Evolutionary conservation across 2,329 filamentous ascomycete species (phyloP), one percentile per base, ranked within the genome.

Genomic region (Aspergillus cejpii): DNA sequence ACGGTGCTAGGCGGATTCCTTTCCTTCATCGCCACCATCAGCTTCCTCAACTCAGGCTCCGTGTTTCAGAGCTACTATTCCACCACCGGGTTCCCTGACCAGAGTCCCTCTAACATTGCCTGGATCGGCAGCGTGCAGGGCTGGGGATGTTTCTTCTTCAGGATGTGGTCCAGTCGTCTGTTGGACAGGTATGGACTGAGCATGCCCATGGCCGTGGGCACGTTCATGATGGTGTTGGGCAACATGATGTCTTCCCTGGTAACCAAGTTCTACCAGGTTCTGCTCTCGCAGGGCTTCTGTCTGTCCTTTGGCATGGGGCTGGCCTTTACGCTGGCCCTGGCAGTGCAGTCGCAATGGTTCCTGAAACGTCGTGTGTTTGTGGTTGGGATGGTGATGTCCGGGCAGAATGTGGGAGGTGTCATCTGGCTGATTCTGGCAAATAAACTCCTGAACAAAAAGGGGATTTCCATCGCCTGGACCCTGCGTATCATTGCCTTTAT

Each of bases 361-460:
- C n/a, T n/a, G n/a, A n/a, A n/a, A n/a, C n/a, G n/a, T n/a, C 41
- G 50, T 36, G 47, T 41, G n/a, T 27, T 50, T 14, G 50, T 41
- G 10, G 38, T 50, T 28, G 50, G 50, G 19, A 6, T 48, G 14
- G 47, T 47, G 7, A 47, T 44, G 21, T 50, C 50, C 2, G 50
- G 50, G 17, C 34, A 42, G 23, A 47, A 43, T 17, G 23, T 49
- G 20, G 49, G 49, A 20, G 46, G 46, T 36, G 38, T 39, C 14
- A 45, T 43, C 20, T 44, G 33, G 31, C 38, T 38, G 20, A n/a
- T 44, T 19, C 2, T 26, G 6, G 24, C 11, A 11, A 11, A 26
- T 11, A 26, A 11, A 11, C 24, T 26, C 24, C 6, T 39, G 26
- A 28, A 29, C 39, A 14, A 14, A 21, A 10, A 20, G n/a, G 17